Evolutionary conservation across 1,284 basidiomycete genomes (phyloP).

Genomic region (Apiotrichum mycotoxinovorans): DNA sequence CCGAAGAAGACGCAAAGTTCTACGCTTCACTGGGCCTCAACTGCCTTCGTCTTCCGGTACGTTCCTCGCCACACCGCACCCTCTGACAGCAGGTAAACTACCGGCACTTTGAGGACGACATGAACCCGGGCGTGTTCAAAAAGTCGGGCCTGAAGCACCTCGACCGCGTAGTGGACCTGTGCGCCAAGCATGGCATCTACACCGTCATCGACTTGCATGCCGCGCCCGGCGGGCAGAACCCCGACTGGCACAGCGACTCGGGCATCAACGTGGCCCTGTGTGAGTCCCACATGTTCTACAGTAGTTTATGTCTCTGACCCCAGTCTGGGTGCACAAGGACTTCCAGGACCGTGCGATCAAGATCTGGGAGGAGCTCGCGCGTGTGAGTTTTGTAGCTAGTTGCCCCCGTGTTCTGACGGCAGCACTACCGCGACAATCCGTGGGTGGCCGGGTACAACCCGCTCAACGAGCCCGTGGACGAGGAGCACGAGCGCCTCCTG

Average conservation of each 20-base stretch:
- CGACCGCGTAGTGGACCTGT: constrained; percentile 39
- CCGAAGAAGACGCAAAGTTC: constrained; percentile 62
- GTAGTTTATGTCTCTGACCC: constrained; percentile 8
- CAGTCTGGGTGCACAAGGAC: constrained; percentile 70
- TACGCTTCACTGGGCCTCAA: constrained; percentile 64
- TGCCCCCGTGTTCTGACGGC: neutral
- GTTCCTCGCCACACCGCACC: neutral
- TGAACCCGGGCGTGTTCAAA: constrained; percentile 38
- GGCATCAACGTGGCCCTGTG: constrained; percentile 40
- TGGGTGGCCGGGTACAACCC: constrained; percentile 67
- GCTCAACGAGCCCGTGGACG: constrained; percentile 70
- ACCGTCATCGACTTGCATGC: constrained; percentile 49
- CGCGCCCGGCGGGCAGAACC: constrained; percentile 46
- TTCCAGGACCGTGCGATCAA: constrained; percentile 68
- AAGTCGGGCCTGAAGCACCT: constrained; percentile 35
- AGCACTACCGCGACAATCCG: constrained; percentile 61
- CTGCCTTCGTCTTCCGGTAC: constrained; percentile 55
- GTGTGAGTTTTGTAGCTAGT: neutral
- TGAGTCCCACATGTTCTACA: constrained; percentile 16
- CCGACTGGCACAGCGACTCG: constrained; percentile 47
- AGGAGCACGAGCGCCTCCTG: constrained; percentile 53
- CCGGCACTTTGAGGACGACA: constrained; percentile 37
- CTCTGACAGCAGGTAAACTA: constrained; percentile 26
- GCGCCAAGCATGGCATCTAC: constrained; percentile 46
- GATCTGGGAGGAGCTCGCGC: constrained; percentile 66